These are phyloP conservation scores for Apostasia shenzhenica DNA, from an alignment of 106 monocot species.

Conservation along the genomic window DNA sequence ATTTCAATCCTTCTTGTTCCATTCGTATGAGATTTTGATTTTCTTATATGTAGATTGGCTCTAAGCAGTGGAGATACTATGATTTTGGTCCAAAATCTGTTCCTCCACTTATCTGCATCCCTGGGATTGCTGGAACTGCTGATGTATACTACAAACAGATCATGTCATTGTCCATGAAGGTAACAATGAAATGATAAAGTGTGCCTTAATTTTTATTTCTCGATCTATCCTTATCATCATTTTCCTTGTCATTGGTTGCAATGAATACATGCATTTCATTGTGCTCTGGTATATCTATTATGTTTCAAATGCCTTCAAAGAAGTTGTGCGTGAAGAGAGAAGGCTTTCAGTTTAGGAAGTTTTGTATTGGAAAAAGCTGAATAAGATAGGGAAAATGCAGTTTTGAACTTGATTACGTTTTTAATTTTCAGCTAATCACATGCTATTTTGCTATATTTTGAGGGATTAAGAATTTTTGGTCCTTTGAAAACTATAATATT, in stretches of 20 bases:
- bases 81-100: constrained; percentile 93
- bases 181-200: constrained; percentile 7
- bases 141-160: constrained; percentile 99
- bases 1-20: background rate
- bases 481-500: too few species aligned
- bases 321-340: too few species aligned
- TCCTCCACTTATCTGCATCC: constrained; percentile 83
- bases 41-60: constrained; percentile 53
- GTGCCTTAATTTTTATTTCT: background rate
- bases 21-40: background rate
- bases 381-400: too few species aligned
- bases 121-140: constrained; percentile 93
- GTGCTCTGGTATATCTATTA: too few species aligned
- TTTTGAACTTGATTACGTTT: too few species aligned
- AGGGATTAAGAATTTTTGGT: too few species aligned
- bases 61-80: constrained; percentile 90
- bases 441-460: too few species aligned
- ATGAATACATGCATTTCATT: background rate
- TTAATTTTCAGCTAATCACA: too few species aligned
- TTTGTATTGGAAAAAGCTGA: too few species aligned
- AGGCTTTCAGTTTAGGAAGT: too few species aligned
- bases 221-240: background rate
- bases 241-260: background rate
- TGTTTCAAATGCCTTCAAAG: too few species aligned
- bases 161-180: constrained; percentile 81